These are phyloP conservation scores for Protomyces pachydermus DNA, from an alignment of 1,139 yeast species.

Conservation along the genomic window DNA sequence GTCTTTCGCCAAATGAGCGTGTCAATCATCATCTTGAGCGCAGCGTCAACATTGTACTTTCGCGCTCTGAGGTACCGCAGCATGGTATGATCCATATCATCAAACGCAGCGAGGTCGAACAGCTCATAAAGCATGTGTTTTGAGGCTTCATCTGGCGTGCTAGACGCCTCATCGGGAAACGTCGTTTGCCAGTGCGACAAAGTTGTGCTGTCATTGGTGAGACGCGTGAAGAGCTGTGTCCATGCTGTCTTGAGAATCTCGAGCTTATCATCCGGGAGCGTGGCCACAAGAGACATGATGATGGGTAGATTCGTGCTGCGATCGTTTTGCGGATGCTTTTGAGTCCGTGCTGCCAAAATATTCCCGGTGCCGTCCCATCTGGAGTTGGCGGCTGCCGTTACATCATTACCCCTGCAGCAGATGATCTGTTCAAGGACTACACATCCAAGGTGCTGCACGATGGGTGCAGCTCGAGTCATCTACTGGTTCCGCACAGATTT, in stretches of 20 bases:
- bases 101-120: constrained; percentile 37
- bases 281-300: constrained; percentile 9
- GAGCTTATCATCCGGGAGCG: constrained; percentile 6
- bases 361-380: no score
- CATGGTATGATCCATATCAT: constrained; percentile 61
- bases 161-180: constrained; percentile 2
- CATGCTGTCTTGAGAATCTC: constrained; percentile 10
- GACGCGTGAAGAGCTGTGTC: constrained; percentile 4
- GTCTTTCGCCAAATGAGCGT: constrained; percentile 66
- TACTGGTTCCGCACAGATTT: constrained; percentile 25
- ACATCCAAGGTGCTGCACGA: neutral
- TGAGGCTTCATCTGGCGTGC: constrained; percentile 10
- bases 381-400: no score
- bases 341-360: no score
- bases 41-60: constrained; percentile 59
- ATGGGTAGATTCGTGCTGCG: neutral
- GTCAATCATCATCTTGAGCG: constrained; percentile 58
- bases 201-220: constrained; percentile 5
- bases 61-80: constrained; percentile 66
- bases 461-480: neutral
- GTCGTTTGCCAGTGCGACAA: constrained; percentile 18
- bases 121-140: constrained; percentile 15
- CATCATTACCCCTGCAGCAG: no score
- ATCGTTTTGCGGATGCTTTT: no score
- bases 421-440: neutral